Conservation (phyloP, 345 rosid species). For the Triadica sebifera region DNA sequence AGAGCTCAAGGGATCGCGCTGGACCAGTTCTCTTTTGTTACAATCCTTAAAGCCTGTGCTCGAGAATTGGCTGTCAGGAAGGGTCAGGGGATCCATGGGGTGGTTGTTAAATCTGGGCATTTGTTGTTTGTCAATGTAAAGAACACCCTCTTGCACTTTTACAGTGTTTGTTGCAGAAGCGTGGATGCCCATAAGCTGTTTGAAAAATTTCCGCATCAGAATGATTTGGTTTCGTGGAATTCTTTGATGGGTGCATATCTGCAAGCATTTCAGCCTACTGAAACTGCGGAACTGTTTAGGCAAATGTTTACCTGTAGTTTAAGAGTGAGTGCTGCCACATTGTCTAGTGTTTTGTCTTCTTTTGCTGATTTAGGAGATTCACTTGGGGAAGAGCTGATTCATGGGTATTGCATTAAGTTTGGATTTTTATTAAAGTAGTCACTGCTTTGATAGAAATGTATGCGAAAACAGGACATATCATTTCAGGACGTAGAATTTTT, state of each 20-base stretch:
- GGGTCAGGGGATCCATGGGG: conserved; percentile 53
- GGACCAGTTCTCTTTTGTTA: conserved; percentile 62
- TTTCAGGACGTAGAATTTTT: conserved; percentile 45
- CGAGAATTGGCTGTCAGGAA: conserved; percentile 22
- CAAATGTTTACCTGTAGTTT: conserved; percentile 31
- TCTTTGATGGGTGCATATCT: conserved; percentile 52
- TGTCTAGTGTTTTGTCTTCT: conserved; percentile 42
- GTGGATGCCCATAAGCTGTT: conserved; percentile 51
- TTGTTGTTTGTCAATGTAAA: conserved; percentile 40
- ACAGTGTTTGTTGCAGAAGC: conserved; percentile 33
- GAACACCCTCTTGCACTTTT: conserved; percentile 47
- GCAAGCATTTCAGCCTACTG: conserved; percentile 34
- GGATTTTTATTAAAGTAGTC: conserved; percentile 43
- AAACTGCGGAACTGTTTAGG: conserved; percentile 36
- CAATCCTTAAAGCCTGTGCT: conserved; percentile 49
- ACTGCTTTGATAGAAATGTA: conserved; percentile 58
- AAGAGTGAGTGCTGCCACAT: conserved; percentile 33
- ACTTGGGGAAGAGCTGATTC: conserved; percentile 37
- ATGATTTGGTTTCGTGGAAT: conserved; percentile 57
- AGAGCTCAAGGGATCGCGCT: conserved; percentile 41
- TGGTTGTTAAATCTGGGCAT: conserved; percentile 50
- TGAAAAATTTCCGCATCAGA: conserved; percentile 45
- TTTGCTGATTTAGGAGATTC: conserved; percentile 40
- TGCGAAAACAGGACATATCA: conserved; percentile 38
- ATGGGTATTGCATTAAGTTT: conserved; percentile 49